phyloP scores from a whole-genome alignment of 1,139 yeast genomes.

The Tardiomyces blankii region DNA sequence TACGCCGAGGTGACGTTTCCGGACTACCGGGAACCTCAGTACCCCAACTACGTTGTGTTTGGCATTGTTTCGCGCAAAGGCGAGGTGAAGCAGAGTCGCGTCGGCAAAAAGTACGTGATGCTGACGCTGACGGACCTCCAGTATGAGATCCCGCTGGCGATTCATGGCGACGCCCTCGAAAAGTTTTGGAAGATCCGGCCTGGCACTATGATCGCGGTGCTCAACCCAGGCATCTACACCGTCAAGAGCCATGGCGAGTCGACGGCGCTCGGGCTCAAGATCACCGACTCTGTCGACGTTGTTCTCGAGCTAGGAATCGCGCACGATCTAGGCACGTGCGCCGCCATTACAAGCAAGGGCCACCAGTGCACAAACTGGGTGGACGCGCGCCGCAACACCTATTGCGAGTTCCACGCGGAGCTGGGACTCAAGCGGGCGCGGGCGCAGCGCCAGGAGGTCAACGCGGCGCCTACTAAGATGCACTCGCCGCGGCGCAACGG shows the following conservation, averaged over 20 bases:
- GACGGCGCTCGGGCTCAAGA: conserved; percentile 49
- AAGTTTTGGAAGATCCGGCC: conserved; percentile 59
- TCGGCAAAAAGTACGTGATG: conserved; percentile 44
- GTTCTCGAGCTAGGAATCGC: conserved; percentile 65
- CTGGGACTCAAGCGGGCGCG: conserved; percentile 41
- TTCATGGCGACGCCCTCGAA: conserved; percentile 59
- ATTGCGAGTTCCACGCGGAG: conserved; percentile 68
- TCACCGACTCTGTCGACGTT: conserved; percentile 40
- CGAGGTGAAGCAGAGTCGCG: conserved; percentile 35
- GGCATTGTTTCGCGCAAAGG: conserved; percentile 58
- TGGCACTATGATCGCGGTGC: conserved; percentile 64
- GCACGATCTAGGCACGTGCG: conserved; percentile 61
- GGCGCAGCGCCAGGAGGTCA: conserved; percentile 62
- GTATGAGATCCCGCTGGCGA: conserved; percentile 43
- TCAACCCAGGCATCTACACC: conserved; percentile 58
- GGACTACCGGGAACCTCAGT: conserved; percentile 52
- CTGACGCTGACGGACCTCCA: conserved; percentile 60
- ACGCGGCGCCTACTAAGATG: conserved; percentile 23
- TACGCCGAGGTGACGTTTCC: conserved; percentile 49
- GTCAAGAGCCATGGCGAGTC: conserved; percentile 26
- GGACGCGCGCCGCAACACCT: conserved; percentile 38
- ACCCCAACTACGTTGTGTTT: conserved; percentile 62
- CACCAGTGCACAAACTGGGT: conserved; percentile 49
- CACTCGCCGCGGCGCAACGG: conserved; percentile 21
- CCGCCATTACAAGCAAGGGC: conserved; percentile 36